These are phyloP conservation scores for Neurospora discreta DNA, from an alignment of 495 filamentous ascomycete genomes.

Conservation along the genomic window DNA sequence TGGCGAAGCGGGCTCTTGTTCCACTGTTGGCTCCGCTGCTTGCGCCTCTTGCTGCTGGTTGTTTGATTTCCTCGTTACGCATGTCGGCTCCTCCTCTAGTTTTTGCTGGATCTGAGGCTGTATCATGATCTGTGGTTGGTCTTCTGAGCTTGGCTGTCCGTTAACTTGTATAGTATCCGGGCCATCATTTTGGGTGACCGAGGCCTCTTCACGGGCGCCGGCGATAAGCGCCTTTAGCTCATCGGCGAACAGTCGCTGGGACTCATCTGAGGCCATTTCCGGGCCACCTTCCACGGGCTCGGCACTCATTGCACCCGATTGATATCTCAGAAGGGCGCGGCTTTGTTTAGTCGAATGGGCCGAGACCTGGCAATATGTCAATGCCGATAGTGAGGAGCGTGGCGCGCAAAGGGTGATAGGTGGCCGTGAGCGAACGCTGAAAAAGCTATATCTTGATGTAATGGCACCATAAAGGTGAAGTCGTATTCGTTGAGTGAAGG, in stretches of 20 bases:
- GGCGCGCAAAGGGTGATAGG: not conserved
- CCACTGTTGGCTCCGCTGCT: not conserved
- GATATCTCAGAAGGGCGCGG: not conserved
- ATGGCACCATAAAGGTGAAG: not conserved
- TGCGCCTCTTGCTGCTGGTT: not conserved
- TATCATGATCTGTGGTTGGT: not conserved
- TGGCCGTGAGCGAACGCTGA: not conserved
- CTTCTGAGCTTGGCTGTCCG: not conserved
- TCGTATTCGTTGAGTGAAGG: not conserved
- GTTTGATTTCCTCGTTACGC: not conserved
- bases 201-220: not conserved
- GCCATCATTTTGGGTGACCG: not conserved
- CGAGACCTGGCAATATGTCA: not conserved
- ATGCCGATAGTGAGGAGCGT: not conserved
- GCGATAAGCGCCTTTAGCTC: not conserved
- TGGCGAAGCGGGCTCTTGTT: constrained; percentile 2
- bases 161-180: not conserved
- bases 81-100: not conserved
- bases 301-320: not conserved
- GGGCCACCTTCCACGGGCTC: not conserved
- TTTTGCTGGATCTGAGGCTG: not conserved
- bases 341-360: not conserved
- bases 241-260: not conserved
- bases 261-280: not conserved
- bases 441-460: not conserved